Evolutionary conservation across 805 yeast species (phyloP).

Genomic region (Zygotorulaspora chibaensis): DNA sequence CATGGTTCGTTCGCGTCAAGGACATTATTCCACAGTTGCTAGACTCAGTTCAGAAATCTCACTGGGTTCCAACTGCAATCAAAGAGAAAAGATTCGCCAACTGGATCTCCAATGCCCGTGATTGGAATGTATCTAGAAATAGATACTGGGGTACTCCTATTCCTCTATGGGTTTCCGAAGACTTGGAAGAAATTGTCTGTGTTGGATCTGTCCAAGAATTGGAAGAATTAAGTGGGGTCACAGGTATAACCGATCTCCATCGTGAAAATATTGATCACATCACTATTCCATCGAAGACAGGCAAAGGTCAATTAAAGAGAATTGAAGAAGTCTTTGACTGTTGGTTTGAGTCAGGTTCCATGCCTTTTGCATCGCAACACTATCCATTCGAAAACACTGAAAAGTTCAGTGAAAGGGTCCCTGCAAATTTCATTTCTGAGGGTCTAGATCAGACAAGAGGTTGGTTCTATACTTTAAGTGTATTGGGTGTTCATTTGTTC

Average conservation of each 20-base stretch:
- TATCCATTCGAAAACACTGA: slow-evolving; percentile 90
- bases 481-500: slow-evolving; percentile 91
- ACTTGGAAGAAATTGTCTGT: slow-evolving; percentile 87
- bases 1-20: slow-evolving; percentile 93
- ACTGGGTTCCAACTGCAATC: slow-evolving; percentile 90
- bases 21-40: slow-evolving; percentile 88
- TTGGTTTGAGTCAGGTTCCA: slow-evolving; percentile 99
- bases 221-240: slow-evolving; percentile 74
- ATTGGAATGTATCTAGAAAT: slow-evolving; percentile 97
- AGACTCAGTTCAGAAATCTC: slow-evolving; percentile 75
- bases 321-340: slow-evolving; percentile 98
- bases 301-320: slow-evolving; percentile 84
- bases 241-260: slow-evolving; percentile 83
- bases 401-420: slow-evolving; percentile 68
- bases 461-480: slow-evolving; percentile 97
- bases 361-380: slow-evolving; percentile 97
- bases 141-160: slow-evolving; percentile 99
- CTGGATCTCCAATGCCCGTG: slow-evolving; percentile 99
- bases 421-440: slow-evolving; percentile 96
- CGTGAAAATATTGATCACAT: slow-evolving; percentile 88
- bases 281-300: slow-evolving; percentile 87
- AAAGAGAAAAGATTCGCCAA: slow-evolving; percentile 94
- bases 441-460: slow-evolving; percentile 99
- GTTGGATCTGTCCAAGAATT: slow-evolving; percentile 88
- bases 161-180: slow-evolving; percentile 96